Percentiles rank a stretch among this genome's conserved stretches.
Evolutionary conservation across 2,329 filamentous ascomycete genomes (phyloP).

Genomic region (Phyllosticta citribraziliensis): DNA sequence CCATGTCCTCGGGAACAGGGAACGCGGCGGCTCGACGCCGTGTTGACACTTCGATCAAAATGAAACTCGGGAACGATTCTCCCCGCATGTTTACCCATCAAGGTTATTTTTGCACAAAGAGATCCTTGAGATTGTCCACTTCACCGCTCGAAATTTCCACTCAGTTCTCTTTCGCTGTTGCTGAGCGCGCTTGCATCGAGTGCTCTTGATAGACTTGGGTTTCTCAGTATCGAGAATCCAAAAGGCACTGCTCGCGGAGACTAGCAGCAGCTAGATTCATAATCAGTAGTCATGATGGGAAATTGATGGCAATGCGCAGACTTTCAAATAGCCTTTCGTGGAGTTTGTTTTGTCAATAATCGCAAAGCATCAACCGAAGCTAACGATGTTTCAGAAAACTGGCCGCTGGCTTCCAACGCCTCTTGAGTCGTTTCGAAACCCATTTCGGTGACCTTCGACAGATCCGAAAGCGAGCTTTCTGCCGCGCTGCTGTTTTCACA

Average conservation of each 20-base stretch:
- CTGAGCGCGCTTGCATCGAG: too few relatives aligned
- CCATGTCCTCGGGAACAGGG: not conserved
- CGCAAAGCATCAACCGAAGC: not conserved
- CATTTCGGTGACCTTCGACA: too few relatives aligned
- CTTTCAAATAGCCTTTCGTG: not conserved
- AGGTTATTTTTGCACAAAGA: not conserved
- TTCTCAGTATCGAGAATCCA: too few relatives aligned
- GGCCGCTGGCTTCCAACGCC: too few relatives aligned
- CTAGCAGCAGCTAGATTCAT: too few relatives aligned
- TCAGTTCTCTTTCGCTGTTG: not conserved
- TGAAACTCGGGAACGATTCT: not conserved
- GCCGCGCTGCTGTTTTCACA: too few relatives aligned
- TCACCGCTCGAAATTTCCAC: not conserved
- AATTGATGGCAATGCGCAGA: not conserved
- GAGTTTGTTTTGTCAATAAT: not conserved
- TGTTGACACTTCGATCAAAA: not conserved
- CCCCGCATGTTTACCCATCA: not conserved
- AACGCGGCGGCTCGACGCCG: not conserved
- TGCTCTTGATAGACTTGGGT: too few relatives aligned
- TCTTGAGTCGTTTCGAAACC: too few relatives aligned
- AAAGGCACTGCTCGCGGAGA: too few relatives aligned
- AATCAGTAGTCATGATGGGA: not conserved
- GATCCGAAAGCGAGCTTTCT: too few relatives aligned
- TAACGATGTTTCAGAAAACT: not conserved
- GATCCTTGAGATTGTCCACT: not conserved